A percentile compares a stretch with the other conserved stretches of the same genome.
Evolutionary conservation across 176 grass and related monocot genomes (phyloP).

Genomic region (Raddia guianensis): DNA sequence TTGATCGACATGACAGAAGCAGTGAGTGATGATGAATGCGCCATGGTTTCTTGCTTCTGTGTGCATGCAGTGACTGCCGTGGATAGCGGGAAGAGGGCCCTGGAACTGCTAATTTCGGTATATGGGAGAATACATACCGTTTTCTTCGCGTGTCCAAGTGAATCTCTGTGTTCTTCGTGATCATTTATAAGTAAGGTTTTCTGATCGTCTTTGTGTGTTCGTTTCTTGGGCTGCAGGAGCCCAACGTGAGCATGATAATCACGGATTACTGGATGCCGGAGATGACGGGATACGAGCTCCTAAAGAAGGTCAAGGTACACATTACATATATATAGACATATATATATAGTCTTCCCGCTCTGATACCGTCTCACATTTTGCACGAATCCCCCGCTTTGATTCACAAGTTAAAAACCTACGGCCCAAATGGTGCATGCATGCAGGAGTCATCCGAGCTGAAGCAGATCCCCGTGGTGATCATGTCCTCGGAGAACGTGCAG

Average conservation of each 20-base stretch:
- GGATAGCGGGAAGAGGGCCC: conserved; percentile 85
- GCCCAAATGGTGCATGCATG: not conserved
- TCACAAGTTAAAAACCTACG: not conserved
- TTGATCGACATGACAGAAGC: not conserved
- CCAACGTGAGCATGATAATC: conserved; percentile 87
- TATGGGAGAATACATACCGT: not conserved
- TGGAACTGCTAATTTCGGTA: conserved; percentile 78
- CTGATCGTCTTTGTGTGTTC: not conserved
- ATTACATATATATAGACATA: not conserved
- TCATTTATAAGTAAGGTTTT: conserved; percentile 15
- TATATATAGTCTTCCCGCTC: not conserved
- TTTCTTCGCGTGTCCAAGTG: not conserved
- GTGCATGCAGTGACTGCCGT: conserved; percentile 76
- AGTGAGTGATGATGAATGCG: not conserved
- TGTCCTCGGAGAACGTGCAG: conserved; percentile 88
- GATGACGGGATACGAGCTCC: conserved; percentile 94
- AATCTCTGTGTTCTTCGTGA: not conserved
- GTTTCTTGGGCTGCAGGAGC: conserved; percentile 51
- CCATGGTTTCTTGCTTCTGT: not conserved
- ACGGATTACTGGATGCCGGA: conserved; percentile 99
- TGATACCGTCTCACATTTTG: not conserved
- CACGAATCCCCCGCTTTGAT: not conserved
- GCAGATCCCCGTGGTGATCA: conserved; percentile 92
- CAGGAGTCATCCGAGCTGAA: conserved; percentile 76
- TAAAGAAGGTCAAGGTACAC: conserved; percentile 82